phyloP scores from a whole-genome alignment of 169 alveolate genomes.

The Plasmodium gallinaceum region DNA sequence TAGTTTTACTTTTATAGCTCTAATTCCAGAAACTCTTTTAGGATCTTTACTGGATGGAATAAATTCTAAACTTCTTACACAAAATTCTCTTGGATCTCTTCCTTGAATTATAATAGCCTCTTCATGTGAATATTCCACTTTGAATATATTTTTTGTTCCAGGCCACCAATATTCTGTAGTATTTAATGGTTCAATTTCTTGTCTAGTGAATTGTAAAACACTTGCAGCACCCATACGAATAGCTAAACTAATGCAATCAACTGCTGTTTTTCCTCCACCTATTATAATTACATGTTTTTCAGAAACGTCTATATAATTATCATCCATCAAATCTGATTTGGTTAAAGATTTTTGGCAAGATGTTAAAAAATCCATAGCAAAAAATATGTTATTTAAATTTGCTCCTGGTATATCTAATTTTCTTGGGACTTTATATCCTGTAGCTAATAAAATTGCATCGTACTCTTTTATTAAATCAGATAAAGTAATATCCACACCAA shows the following conservation, averaged over 20 bases:
- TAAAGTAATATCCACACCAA: constrained; percentile 57
- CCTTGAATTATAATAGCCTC: constrained; percentile 81
- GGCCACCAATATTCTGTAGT: constrained; percentile 77
- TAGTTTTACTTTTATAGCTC: constrained; percentile 75
- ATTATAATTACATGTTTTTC: constrained; percentile 83
- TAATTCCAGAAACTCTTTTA: constrained; percentile 78
- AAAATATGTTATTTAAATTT: constrained; percentile 76
- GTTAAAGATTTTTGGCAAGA: constrained; percentile 77
- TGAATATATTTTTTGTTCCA: constrained; percentile 50
- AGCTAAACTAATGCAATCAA: constrained; percentile 84
- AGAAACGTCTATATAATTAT: constrained; percentile 75
- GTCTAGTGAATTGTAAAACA: constrained; percentile 84
- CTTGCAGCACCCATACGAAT: constrained; percentile 84
- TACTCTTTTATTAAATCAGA: constrained; percentile 63
- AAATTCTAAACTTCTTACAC: constrained; percentile 79
- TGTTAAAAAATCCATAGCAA: constrained; percentile 81
- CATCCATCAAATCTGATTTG: constrained; percentile 74
- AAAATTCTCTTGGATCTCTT: constrained; percentile 83
- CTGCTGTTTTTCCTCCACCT: constrained; percentile 88
- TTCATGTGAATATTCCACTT: constrained; percentile 83
- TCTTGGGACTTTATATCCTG: constrained; percentile 79
- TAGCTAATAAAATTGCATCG: constrained; percentile 83
- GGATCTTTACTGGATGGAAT: constrained; percentile 79
- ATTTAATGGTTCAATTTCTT: constrained; percentile 66
- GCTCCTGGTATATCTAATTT: constrained; percentile 74